phyloP scores from a whole-genome alignment of 2,329 filamentous ascomycete species.

The Rasamsonia emersonii region DNA sequence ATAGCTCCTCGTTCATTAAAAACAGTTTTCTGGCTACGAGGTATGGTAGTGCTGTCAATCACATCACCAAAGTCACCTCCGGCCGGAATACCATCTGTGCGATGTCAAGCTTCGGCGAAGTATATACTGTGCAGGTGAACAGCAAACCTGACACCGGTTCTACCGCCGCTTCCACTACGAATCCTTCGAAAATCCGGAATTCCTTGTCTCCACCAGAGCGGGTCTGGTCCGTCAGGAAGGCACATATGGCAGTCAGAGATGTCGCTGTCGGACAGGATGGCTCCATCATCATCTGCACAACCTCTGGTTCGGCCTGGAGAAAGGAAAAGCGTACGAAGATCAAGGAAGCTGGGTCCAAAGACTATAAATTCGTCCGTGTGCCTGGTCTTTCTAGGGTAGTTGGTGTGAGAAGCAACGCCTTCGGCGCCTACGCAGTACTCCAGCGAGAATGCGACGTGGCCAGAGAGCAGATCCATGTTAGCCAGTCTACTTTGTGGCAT shows the following conservation, averaged over 20 bases:
- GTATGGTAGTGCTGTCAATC: constrained; percentile 56
- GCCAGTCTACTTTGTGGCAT: constrained; percentile 61
- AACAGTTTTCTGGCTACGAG: constrained; percentile 57
- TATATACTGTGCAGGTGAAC: constrained; percentile 76
- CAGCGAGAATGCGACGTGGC: constrained; percentile 78
- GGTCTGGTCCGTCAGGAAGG: constrained; percentile 83
- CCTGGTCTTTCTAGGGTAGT: constrained; percentile 78
- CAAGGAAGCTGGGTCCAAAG: constrained; percentile 67
- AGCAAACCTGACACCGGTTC: constrained; percentile 56
- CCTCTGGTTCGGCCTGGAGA: constrained; percentile 87
- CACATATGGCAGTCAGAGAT: constrained; percentile 73
- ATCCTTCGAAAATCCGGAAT: constrained; percentile 80
- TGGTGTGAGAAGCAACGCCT: constrained; percentile 77
- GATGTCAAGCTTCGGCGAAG: constrained; percentile 71
- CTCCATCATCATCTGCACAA: constrained; percentile 86
- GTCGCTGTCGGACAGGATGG: constrained; percentile 86
- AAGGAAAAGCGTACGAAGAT: constrained; percentile 74
- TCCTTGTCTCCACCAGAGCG: constrained; percentile 70
- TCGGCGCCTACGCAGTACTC: constrained; percentile 81
- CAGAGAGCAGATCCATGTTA: constrained; percentile 59
- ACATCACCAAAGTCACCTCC: constrained; percentile 67
- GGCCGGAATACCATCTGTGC: constrained; percentile 90
- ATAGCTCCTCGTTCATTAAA: constrained; percentile 59
- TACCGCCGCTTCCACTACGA: constrained; percentile 68
- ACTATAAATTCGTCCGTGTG: constrained; percentile 91